Percentiles rank a stretch among this genome's conserved stretches.
Evolutionary conservation across 2,329 filamentous ascomycete genomes (phyloP).

Genomic region (Zarea fungicola): DNA sequence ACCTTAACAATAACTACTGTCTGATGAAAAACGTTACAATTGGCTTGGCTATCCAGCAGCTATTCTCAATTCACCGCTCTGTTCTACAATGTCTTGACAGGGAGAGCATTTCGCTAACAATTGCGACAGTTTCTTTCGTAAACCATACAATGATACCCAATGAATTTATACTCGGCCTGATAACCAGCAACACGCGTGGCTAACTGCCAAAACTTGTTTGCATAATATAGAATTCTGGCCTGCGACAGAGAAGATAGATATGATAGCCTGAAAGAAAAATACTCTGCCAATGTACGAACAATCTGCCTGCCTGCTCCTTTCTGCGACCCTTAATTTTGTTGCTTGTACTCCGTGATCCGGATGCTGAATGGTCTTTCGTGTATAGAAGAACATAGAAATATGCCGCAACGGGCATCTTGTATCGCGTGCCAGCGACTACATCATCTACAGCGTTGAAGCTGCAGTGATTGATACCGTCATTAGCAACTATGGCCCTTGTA

Average conservation of each 20-base stretch:
- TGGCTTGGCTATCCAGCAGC: constrained; percentile 9
- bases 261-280: constrained; percentile 74
- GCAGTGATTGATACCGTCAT: constrained; percentile 85
- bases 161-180: constrained; percentile 14
- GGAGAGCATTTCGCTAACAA: constrained; percentile 7
- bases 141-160: constrained; percentile 7
- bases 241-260: constrained; percentile 91
- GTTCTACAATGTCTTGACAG: not conserved
- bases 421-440: constrained; percentile 93
- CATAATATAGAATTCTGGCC: constrained; percentile 69
- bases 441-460: constrained; percentile 97
- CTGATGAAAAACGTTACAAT: constrained; percentile 54
- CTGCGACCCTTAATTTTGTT: constrained; percentile 13
- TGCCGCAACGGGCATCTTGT: constrained; percentile 92
- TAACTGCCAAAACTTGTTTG: constrained; percentile 2
- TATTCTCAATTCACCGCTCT: not conserved
- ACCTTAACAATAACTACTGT: constrained; percentile 75
- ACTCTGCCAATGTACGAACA: constrained; percentile 72
- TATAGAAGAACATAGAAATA: constrained; percentile 72
- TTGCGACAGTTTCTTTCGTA: constrained; percentile 6
- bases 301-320: constrained; percentile 21
- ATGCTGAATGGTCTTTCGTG: constrained; percentile 52
- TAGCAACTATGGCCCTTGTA: constrained; percentile 87
- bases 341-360: constrained; percentile 20
- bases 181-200: constrained; percentile 7